Base-by-base conservation (phyloP, 768 basidiomycete genomes). In the Tephrocybe sp. region DNA sequence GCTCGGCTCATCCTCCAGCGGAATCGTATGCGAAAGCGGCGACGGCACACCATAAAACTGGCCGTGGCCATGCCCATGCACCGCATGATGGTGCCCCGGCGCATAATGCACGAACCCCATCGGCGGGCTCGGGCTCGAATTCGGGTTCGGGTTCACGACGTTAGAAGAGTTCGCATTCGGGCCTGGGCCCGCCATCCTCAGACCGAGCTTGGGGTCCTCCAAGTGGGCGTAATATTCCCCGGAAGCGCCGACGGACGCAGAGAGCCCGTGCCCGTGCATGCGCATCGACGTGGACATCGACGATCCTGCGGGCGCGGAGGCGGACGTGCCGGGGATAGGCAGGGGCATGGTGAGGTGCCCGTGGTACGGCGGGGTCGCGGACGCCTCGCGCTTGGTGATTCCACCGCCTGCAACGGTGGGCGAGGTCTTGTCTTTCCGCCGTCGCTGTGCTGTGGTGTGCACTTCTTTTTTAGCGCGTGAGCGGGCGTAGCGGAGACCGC, bases 381-480 rank as follows among this genome's bases (percentile, higher is more conserved):
- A 73, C 1, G 53, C 49, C 18, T 74, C 74, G 44, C 81, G 68
- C 54, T 77, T 78, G 18, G 60, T 54, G 23, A 68, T 51, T 8
- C 64, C 67, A 1, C 48, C 49, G 11, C 14, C 11, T 12, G 17
- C 34, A 17, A 36, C 34, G 34, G 34, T 36, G 15, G 14, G 28
- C 28, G 67, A 30, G 4, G 44, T 8, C 58, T 86, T 86, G 46
- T 88, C 86, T 67, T 88, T 87, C 51, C 83, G 77, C 52, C 82
- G 75, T 32, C 87, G 81, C 64, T 82, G 78, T 10, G 73, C 57
- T 15, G 70, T 70, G 53, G 72, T 71, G 58, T 80, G 75, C 15
- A 86, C 92, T 69, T 89, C 90, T 65, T 90, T 90, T 73, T 94
- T 94, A 51, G 92, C 92, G 61, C 88, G 82, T 47, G 89, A 89